phyloP scores from a whole-genome alignment of 2,329 filamentous ascomycete genomes.

The Trichoderma sp. region DNA sequence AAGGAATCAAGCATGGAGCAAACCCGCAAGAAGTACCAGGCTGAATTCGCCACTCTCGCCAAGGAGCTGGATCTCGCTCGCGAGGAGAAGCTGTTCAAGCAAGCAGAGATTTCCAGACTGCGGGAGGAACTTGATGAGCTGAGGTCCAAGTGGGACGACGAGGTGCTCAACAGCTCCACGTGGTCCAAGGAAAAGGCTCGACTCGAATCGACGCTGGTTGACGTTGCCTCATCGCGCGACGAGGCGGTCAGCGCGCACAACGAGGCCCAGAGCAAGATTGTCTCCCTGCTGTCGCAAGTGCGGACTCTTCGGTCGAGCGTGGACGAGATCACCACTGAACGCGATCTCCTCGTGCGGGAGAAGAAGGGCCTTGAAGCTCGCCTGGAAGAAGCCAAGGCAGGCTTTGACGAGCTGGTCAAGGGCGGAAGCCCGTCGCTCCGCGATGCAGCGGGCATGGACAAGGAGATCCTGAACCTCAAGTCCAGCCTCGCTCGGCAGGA shows the following conservation, averaged over 20 bases:
- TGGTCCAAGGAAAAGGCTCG: constrained; percentile 98
- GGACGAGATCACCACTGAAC: constrained; percentile 83
- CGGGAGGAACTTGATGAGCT: constrained; percentile 96
- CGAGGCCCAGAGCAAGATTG: constrained; percentile 90
- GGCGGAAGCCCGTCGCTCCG: constrained; percentile 86
- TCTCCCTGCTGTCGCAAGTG: constrained; percentile 86
- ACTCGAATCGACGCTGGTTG: constrained; percentile 84
- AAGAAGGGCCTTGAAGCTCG: constrained; percentile 87
- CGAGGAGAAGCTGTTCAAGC: constrained; percentile 83
- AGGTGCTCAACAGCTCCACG: constrained; percentile 94
- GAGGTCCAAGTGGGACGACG: constrained; percentile 95
- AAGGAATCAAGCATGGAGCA: constrained; percentile 96
- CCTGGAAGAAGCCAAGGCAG: constrained; percentile 82
- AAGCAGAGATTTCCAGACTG: constrained; percentile 81
- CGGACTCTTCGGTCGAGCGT: constrained; percentile 79
- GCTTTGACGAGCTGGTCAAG: constrained; percentile 82
- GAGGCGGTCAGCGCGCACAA: constrained; percentile 93
- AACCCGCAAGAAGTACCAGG: constrained; percentile 95
- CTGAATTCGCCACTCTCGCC: constrained; percentile 84
- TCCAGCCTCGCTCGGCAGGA: constrained; percentile 87
- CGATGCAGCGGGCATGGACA: constrained; percentile 85
- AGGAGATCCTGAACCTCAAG: constrained; percentile 86
- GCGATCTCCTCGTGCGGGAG: constrained; percentile 81
- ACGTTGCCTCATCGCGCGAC: constrained; percentile 87
- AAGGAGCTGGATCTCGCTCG: constrained; percentile 93